Percentiles rank a stretch among this genome's conserved stretches.
Evolutionary conservation across 169 alveolate genomes (phyloP).

Genomic region (Miamiensis avidus): DNA sequence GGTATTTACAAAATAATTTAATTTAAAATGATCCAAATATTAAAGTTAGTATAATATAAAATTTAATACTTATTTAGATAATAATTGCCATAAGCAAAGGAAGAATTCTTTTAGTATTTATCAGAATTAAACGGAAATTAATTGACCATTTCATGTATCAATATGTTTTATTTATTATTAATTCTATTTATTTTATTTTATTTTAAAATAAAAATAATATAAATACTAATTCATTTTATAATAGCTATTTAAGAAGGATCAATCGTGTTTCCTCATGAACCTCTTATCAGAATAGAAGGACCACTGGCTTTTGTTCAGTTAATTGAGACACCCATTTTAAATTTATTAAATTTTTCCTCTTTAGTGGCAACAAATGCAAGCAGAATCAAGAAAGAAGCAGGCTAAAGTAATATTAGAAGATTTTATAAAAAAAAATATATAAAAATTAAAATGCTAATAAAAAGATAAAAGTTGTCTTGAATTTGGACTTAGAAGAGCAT

Average conservation of each 20-base stretch:
- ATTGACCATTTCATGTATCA: conserved; percentile 55
- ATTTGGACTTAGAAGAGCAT: conserved; percentile 87
- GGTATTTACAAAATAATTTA: conserved; percentile 17
- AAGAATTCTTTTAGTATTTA: conserved; percentile 78
- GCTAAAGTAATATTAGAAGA: neutral
- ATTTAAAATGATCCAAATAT: neutral
- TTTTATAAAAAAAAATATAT: no score
- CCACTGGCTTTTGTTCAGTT: conserved; percentile 86
- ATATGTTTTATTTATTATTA: no score
- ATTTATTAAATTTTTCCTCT: conserved; percentile 84
- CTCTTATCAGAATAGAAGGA: conserved; percentile 87
- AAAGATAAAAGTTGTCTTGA: conserved; percentile 60
- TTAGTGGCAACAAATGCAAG: conserved; percentile 85
- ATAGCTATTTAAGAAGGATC: conserved; percentile 73
- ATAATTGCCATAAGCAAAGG: conserved; percentile 59
- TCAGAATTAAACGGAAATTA: conserved; percentile 47
- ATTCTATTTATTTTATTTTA: no score
- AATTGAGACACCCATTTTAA: conserved; percentile 87
- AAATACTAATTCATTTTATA: neutral
- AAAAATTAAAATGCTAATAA: no score
- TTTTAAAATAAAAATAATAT: no score
- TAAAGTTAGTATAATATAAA: neutral
- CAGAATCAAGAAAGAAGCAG: conserved; percentile 82
- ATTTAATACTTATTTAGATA: neutral
- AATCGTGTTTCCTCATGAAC: conserved; percentile 86